Conservation (phyloP, 768 basidiomycete genomes). For the Leucosporidium creatinivorum region DNA sequence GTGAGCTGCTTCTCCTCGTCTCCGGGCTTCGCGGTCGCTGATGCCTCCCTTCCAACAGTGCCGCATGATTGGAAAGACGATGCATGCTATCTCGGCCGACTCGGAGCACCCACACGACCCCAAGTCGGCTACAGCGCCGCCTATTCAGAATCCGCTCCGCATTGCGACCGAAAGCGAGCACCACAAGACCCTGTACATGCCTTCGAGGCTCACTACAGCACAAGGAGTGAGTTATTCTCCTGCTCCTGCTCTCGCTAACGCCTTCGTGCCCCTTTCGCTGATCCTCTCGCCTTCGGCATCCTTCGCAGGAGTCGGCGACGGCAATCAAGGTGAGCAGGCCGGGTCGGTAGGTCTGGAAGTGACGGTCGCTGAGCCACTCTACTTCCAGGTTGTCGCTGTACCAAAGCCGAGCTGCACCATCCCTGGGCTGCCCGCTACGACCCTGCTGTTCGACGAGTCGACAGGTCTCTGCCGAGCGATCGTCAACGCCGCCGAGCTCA, state of each 20-base stretch:
- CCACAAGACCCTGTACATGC: conserved; percentile 32
- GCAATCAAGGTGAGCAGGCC: conserved; percentile 27
- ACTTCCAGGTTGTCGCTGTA: conserved; percentile 13
- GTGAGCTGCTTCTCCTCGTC: conserved; percentile 3
- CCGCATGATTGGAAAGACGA: conserved; percentile 19
- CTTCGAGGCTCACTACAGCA: conserved; percentile 22
- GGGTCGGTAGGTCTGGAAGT: too few species aligned
- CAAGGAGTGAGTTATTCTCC: neutral
- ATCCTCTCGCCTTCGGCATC: too few species aligned
- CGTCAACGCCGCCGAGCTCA: conserved; percentile 32
- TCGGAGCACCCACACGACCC: neutral
- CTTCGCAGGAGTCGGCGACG: conserved; percentile 13
- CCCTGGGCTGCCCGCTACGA: conserved; percentile 31
- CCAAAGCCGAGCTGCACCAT: conserved; percentile 17
- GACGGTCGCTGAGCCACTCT: too few species aligned
- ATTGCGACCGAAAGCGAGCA: neutral
- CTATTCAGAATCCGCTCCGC: conserved; percentile 25
- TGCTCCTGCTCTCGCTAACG: neutral
- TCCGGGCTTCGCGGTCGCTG: neutral
- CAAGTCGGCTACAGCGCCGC: neutral
- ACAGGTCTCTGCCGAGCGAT: conserved; percentile 21
- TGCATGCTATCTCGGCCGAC: conserved; percentile 12
- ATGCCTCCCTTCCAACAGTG: neutral
- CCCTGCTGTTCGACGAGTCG: conserved; percentile 30
- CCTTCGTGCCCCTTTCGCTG: neutral